Evolutionary conservation across 192 early-diverging fungal genomes (phyloP).

Genomic region (Anaeromyces robustus): DNA sequence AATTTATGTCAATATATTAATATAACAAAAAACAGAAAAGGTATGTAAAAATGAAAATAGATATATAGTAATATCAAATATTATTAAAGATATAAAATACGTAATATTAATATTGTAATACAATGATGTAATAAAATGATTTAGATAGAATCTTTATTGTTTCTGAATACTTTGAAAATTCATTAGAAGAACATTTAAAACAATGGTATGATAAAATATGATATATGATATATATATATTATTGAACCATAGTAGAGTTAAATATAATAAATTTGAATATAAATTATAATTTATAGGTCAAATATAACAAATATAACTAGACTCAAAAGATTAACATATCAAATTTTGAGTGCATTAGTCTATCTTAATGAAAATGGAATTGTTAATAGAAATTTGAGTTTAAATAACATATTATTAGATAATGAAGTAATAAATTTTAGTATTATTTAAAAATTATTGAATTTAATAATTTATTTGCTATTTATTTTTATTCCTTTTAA

Average conservation of each 20-base stretch:
- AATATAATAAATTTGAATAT: no score
- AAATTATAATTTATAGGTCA: no score
- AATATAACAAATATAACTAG: not conserved
- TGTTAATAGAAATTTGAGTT: not conserved
- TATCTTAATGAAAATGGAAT: not conserved
- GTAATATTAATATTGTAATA: no score
- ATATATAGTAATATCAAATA: no score
- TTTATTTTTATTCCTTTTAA: no score
- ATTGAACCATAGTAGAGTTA: no score
- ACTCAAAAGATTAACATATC: not conserved
- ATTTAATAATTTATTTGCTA: no score
- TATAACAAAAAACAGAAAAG: not conserved
- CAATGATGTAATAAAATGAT: no score
- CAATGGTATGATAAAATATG: no score
- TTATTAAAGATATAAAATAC: no score
- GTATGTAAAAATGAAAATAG: not conserved
- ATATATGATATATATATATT: no score
- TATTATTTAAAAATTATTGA: no score
- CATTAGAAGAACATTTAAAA: not conserved
- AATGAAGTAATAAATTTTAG: not conserved
- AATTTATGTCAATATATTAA: not conserved
- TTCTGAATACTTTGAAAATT: not conserved
- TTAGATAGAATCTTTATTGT: not conserved
- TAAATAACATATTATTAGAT: not conserved
- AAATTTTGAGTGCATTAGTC: not conserved